Base-by-base conservation (phyloP, 352 stramenopile species). In the Pythium aquatile region DNA sequence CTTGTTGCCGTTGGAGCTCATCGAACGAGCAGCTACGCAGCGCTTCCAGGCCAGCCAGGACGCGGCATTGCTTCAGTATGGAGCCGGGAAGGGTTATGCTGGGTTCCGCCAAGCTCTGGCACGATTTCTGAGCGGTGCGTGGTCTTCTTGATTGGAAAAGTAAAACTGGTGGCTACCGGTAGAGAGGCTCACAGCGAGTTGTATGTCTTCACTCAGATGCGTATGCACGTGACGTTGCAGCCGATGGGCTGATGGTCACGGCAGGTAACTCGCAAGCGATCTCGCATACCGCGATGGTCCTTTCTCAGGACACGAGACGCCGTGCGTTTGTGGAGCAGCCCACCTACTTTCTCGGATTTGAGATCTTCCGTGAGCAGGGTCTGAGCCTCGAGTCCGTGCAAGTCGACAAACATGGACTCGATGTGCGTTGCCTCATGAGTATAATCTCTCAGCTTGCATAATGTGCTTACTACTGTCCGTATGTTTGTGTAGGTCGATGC, bases 281-380 rank as follows among this genome's bases (percentile, higher is more conserved):
- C n/a, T 92, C 93, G 10, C 81, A 98, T 32, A 68, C 93, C 0
- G 91, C 85, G 32, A 88, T 88, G 24, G 72, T 78, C 20, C 86
- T 93, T 26, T 78, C 86, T 16, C 75, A 82, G 54, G 80, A 79
- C 52, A 89, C 84, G 58, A 93, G 96, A 75, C 78, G 89, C 17
- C 44, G 53, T 14, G 89, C 97, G 13, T 93, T 96, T 62, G 79
- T 98, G 3, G 93, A 98, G 69, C 77, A 93, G 17, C 94, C 93
- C 11, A 97, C 91, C 5, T 98, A 98, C 71, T 98, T 98, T 61
- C 70, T 98, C 13, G 91, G 85, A 8, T 82, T 90, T 39, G 76
- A 90, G 40, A 97, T 98, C 75, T 98, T 98, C 55, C 77, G 77
- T 33, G 92, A 96, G 57, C 80, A 97, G 63, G 85, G 88, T 20